Conservation (phyloP, 108 stramenopile genomes). For the Fragilaria crotonensis region DNA sequence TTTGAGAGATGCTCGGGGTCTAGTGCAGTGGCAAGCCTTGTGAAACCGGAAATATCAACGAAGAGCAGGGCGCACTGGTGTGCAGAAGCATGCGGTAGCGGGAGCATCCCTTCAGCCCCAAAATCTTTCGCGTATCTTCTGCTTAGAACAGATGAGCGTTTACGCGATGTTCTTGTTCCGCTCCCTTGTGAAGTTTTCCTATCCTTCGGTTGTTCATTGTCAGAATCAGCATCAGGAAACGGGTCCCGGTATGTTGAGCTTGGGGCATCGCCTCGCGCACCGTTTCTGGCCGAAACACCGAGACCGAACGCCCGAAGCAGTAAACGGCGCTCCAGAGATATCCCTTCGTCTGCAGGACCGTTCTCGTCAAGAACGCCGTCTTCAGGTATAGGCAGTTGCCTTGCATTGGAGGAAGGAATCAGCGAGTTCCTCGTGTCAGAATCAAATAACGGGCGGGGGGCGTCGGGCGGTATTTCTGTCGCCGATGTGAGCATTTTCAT, state of each 20-base stretch:
- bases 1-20: slow-evolving; percentile 47
- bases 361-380: neutral
- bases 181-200: neutral
- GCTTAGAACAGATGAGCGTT: neutral
- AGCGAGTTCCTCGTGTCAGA: neutral
- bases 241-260: neutral
- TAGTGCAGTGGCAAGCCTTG: slow-evolving; percentile 53
- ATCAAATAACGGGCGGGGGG: neutral
- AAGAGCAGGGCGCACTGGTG: slow-evolving; percentile 64
- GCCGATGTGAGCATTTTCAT: neutral
- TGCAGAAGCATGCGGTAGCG: slow-evolving; percentile 26
- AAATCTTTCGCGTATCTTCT: neutral
- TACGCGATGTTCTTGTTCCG: neutral
- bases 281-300: neutral
- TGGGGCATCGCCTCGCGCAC: neutral
- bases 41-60: slow-evolving; percentile 86
- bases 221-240: neutral
- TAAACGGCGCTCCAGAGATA: neutral
- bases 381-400: neutral
- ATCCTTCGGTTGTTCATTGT: neutral
- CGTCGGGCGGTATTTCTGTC: neutral
- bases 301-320: neutral
- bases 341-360: neutral
- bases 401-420: neutral
- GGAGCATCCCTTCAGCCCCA: neutral